Evolutionary conservation across 352 stramenopile species (phyloP).

Genomic region (Phytopythium helicoides): DNA sequence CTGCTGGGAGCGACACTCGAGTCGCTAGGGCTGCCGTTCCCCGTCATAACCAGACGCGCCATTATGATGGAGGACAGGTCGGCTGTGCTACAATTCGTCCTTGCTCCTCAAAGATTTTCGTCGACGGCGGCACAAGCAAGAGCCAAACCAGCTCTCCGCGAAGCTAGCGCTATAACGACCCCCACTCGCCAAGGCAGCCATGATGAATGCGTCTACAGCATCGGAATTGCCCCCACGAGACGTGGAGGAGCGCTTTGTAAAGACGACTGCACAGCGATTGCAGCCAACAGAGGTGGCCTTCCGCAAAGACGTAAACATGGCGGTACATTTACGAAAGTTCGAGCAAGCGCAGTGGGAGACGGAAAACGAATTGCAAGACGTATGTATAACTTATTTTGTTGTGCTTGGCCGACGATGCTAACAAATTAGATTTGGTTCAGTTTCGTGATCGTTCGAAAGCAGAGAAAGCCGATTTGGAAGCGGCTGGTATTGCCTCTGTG

Average conservation of each 20-base stretch:
- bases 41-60: constrained; percentile 33
- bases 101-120: constrained; percentile 58
- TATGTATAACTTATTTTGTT: constrained; percentile 11
- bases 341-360: constrained; percentile 50
- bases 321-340: constrained; percentile 60
- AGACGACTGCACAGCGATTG: constrained; percentile 32
- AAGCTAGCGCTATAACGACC: not conserved
- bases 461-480: constrained; percentile 15
- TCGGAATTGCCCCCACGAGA: constrained; percentile 20
- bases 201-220: not conserved
- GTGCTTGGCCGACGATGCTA: not conserved
- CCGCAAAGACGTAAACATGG: constrained; percentile 69
- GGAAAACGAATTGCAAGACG: constrained; percentile 43
- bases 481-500: constrained; percentile 22
- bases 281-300: constrained; percentile 47
- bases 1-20: constrained; percentile 38
- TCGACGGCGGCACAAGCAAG: constrained; percentile 19
- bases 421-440: constrained; percentile 11
- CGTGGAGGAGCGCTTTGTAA: constrained; percentile 56
- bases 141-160: not conserved
- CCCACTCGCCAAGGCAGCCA: constrained; percentile 2
- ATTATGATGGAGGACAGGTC: constrained; percentile 72
- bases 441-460: constrained; percentile 24
- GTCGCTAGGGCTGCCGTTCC: constrained; percentile 34
- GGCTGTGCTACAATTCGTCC: constrained; percentile 50